phyloP scores from a whole-genome alignment of 331 rosid genomes.

The Quercus lobata region DNA sequence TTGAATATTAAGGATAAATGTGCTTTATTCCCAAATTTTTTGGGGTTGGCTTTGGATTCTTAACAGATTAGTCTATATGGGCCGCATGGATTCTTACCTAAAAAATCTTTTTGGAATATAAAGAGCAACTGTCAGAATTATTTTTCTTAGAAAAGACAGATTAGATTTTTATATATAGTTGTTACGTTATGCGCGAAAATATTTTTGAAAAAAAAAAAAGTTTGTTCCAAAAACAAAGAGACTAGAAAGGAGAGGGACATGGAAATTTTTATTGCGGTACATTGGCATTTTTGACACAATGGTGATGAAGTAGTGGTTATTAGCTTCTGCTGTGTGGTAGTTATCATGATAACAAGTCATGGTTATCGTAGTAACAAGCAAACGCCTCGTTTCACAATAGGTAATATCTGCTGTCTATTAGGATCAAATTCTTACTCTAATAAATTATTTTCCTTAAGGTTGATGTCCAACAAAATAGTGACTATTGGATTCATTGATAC shows the following conservation, averaged over 20 bases:
- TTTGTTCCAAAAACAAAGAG: not conserved
- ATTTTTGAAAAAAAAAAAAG: not conserved
- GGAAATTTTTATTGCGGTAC: not conserved
- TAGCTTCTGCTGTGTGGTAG: not conserved
- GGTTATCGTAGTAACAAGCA: not conserved
- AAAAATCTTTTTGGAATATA: no score
- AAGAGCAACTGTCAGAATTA: no score
- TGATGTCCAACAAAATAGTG: not conserved
- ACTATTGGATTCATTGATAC: not conserved
- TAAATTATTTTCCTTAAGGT: not conserved
- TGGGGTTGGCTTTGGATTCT: no score
- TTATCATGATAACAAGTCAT: not conserved
- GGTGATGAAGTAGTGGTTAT: not conserved
- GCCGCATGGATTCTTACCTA: no score
- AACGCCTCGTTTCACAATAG: not conserved
- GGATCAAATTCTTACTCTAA: no score
- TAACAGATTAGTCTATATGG: no score
- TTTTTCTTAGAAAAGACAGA: not conserved
- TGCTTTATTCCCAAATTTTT: no score
- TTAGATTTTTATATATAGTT: not conserved
- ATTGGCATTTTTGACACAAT: not conserved
- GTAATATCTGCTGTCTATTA: no score
- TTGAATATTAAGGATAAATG: not conserved
- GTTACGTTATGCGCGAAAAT: not conserved
- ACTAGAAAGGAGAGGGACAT: not conserved